Base-by-base conservation (phyloP, 1,139 yeast species). In the Arxiozyma telluris region DNA sequence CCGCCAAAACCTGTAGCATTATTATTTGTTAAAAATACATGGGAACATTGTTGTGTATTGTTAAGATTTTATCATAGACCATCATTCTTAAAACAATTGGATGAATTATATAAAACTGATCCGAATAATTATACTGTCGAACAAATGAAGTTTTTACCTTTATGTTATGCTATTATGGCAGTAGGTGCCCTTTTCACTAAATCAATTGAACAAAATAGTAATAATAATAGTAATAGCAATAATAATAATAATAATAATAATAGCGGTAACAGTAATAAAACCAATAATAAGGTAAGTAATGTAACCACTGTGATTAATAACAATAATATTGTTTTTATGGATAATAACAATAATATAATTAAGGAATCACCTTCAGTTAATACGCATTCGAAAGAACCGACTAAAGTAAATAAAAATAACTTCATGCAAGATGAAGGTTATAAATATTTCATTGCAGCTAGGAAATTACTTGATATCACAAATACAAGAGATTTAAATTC, bases 1-100 rank as follows among this genome's bases (percentile, higher is more conserved):
- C 97, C 97, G 0, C 80, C 93, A 2, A 84, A 88, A 63, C 83
- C 82, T 47, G 79, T 81, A 18, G 94, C 96, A 0, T 70, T 87
- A 42, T 82, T 83, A 61, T 76, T 90, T 58, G 84, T 89, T 22
- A 83, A 82, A 58, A 81, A 84, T 43, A 87, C 94, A 2, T 90
- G 96, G 95, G 82, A 84, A 57, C 84, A 87, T 60, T 95, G 96
- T 0, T 89, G 96, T 70, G 94, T 88, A 11, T 73, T 90, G 50
- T 85, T 89, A 65, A 75, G 96, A 55, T 89, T 90, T 67, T 87
- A 87, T 67, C 97, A 90, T 66, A 76, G 96, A 44, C 96, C 96
- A 1, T 82, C 93, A 2, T 83, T 90, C 58, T 71, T 82, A 68
- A 70, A 83, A 55, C 82, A 81, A 61, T 65, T 83, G 43, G 83